Conservation (phyloP, 441 rosid species). For the Rhodomyrtus psidioides region DNA sequence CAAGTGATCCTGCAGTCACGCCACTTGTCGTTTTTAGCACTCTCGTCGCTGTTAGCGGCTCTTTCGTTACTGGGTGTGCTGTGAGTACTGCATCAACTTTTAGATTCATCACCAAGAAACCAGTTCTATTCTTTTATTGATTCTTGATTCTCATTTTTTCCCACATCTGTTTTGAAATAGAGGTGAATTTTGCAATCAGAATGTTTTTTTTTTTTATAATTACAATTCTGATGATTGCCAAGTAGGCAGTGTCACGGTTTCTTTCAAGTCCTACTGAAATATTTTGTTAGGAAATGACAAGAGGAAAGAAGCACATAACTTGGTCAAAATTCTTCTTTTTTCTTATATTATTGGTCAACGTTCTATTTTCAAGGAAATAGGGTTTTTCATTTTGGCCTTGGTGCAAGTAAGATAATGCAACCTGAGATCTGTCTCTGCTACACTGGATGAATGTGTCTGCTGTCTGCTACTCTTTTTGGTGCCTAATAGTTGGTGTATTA, state of each 20-base stretch:
- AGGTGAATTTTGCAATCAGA: not conserved
- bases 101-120: not conserved
- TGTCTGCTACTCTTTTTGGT: not conserved
- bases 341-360: not conserved
- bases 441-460: not conserved
- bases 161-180: not conserved
- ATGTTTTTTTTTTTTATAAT: not conserved
- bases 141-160: not conserved
- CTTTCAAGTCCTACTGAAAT: not conserved
- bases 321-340: not conserved
- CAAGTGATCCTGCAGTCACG: not conserved
- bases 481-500: not conserved
- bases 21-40: constrained; percentile 12
- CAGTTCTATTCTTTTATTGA: not conserved
- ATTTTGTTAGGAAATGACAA: not conserved
- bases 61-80: constrained; percentile 7
- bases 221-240: not conserved
- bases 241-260: not conserved
- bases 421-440: not conserved
- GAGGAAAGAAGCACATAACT: not conserved
- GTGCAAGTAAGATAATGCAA: not conserved
- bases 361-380: not conserved
- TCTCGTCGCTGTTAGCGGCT: constrained; percentile 13
- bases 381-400: not conserved
- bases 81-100: constrained; percentile 6